Base-by-base conservation (phyloP, 441 rosid genomes). In the Metrosideros polymorpha region DNA sequence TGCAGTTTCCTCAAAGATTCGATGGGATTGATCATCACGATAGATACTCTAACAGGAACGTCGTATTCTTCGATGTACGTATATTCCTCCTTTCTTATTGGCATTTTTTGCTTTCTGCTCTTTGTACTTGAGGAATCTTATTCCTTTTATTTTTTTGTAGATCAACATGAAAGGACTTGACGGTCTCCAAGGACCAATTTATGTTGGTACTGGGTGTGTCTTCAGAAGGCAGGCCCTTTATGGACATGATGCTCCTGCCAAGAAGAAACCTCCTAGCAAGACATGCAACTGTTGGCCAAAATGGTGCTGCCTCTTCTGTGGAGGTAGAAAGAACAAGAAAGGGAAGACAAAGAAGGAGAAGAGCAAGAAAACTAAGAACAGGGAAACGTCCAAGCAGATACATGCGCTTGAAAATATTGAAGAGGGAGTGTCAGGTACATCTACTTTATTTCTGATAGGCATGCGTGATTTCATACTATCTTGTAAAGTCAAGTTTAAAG, bases 171-270 rank as follows among this genome's bases (percentile, higher is more conserved):
- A 97, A 87, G 99, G 98, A 45, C 91, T 95, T 47, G 99, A 97
- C 85, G 98, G 98, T 30, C 84, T 96, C 18, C 98, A 96, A 89
- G 99, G 99, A 61, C 98, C 99, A 63, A 90, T 96, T 94, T 94
- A 97, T 75, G 98, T 97, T 1, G 98, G 98, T 79, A 96, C 99
- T 6, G 99, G 99, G 61, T 97, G 98, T 86, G 89, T 97, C 88
- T 97, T 97, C 83, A 91, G 98, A 18, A 93, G 98, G 89, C 94
- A 95, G 7, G 98, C 99, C 43, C 92, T 97, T 6, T 97, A 97
- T 5, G 98, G 99, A 4, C 94, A 95, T 85, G 92, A 94, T 85
- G 98, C 99, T 25, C 99, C 99, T 1, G 0, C 63, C 19, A 83
- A 83, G 84, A 83, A 83, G 84, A 83, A 83, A 83, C 47, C 63